phyloP scores from a whole-genome alignment of 2,329 filamentous ascomycete species.

The Macrophomina phaseolina region DNA sequence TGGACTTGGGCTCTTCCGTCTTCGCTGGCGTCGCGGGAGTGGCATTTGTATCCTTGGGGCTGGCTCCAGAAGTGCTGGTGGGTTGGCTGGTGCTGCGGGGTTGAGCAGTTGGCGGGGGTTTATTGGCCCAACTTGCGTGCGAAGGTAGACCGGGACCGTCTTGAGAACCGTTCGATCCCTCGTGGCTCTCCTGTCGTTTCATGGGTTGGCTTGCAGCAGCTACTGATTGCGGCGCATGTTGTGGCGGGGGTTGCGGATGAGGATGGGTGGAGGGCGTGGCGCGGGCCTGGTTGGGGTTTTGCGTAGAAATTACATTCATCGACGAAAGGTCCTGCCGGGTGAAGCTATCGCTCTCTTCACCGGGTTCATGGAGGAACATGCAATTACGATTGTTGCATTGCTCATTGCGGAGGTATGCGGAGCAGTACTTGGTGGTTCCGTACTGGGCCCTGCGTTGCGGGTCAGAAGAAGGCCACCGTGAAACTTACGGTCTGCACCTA shows the following conservation, averaged over 20 bases:
- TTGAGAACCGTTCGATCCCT: constrained; percentile 66
- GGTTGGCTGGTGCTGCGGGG: constrained; percentile 79
- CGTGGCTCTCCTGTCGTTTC: constrained; percentile 77
- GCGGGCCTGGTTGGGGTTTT: constrained; percentile 67
- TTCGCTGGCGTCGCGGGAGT: constrained; percentile 43
- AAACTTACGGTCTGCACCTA: constrained; percentile 59
- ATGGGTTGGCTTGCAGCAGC: constrained; percentile 65
- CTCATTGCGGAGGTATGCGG: constrained; percentile 92
- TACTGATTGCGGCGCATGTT: constrained; percentile 56
- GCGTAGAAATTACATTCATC: constrained; percentile 87
- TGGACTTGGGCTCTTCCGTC: constrained; percentile 33
- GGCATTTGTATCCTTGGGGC: constrained; percentile 68
- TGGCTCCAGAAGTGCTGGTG: constrained; percentile 80
- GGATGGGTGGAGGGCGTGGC: constrained; percentile 57
- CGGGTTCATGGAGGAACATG: constrained; percentile 97
- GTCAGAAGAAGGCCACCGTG: constrained; percentile 1
- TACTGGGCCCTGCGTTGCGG: constrained; percentile 63
- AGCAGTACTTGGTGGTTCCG: constrained; percentile 98
- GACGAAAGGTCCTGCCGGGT: constrained; percentile 92
- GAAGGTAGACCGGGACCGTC: constrained; percentile 92
- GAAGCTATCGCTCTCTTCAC: constrained; percentile 97
- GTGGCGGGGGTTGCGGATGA: constrained; percentile 50
- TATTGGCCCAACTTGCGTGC: constrained; percentile 89
- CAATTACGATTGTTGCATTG: constrained; percentile 94
- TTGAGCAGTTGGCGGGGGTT: constrained; percentile 66